phyloP scores from a whole-genome alignment of 176 grass and related monocot genomes.

The Musa acuminata region DNA sequence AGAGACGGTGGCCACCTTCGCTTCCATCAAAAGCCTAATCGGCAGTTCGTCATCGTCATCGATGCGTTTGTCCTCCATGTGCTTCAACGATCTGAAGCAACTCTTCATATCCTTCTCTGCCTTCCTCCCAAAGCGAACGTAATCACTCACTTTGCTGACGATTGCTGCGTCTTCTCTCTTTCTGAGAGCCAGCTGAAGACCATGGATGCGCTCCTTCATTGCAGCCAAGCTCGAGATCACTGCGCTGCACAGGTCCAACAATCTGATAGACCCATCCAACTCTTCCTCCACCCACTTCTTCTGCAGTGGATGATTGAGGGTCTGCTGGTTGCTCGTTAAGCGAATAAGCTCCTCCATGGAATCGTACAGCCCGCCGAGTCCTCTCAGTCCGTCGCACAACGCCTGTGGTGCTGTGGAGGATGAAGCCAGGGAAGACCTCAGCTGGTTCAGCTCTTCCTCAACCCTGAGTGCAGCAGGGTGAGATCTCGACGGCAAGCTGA shows the following conservation, averaged over 20 bases:
- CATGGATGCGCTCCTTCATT: slow-evolving; percentile 21
- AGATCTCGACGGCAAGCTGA: slow-evolving; percentile 26
- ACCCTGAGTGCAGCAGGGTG: background rate
- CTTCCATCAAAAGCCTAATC: slow-evolving; percentile 16
- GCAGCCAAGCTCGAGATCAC: slow-evolving; percentile 5
- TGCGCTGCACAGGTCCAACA: slow-evolving; percentile 18
- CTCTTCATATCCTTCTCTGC: slow-evolving; percentile 1
- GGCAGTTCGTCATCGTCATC: background rate
- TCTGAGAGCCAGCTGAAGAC: slow-evolving; percentile 11
- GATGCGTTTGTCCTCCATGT: background rate
- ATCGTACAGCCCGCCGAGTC: slow-evolving; percentile 13
- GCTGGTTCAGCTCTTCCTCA: slow-evolving; percentile 1
- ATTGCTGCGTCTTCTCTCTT: slow-evolving; percentile 6
- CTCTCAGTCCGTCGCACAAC: slow-evolving; percentile 1
- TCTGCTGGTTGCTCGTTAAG: slow-evolving; percentile 11
- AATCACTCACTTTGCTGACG: slow-evolving; percentile 6
- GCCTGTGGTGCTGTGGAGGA: slow-evolving; percentile 2
- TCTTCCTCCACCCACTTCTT: slow-evolving; percentile 25
- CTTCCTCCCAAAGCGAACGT: slow-evolving; percentile 26
- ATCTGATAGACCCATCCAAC: slow-evolving; percentile 11
- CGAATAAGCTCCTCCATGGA: slow-evolving; percentile 10
- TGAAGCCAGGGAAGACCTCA: slow-evolving; percentile 1
- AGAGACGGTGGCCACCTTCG: slow-evolving; percentile 4
- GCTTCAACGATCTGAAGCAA: background rate
- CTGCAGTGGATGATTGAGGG: background rate